Evolutionary conservation across 257 asterid species (phyloP).

Genomic region (Dorcoceras hygrometricum): DNA sequence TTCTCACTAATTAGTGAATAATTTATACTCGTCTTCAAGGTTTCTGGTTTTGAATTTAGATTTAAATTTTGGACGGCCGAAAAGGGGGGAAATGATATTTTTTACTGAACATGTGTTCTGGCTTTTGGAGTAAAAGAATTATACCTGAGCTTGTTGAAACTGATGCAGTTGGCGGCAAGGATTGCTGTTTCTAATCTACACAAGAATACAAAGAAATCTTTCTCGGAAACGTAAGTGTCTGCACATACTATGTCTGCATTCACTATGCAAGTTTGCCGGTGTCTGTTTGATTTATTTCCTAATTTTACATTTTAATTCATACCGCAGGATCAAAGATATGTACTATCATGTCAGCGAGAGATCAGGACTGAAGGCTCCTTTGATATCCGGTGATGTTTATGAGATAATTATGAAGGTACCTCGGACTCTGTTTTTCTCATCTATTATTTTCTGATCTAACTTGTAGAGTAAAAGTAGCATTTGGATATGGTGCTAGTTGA

Average conservation of each 20-base stretch:
- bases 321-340: slow-evolving; percentile 77
- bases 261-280: not conserved
- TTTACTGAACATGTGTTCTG: too few species aligned
- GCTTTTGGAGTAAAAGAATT: not conserved
- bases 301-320: not conserved
- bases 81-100: too few species aligned
- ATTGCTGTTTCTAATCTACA: slow-evolving; percentile 97
- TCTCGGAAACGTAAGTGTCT: slow-evolving; percentile 87
- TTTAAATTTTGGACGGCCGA: too few species aligned
- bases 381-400: slow-evolving; percentile 85
- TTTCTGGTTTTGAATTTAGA: not conserved
- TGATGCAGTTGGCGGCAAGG: slow-evolving; percentile 89
- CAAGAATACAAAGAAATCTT: slow-evolving; percentile 89
- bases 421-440: not conserved
- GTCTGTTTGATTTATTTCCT: not conserved
- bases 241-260: not conserved
- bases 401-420: slow-evolving; percentile 82
- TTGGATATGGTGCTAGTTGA: not conserved
- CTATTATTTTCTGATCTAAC: not conserved
- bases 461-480: not conserved
- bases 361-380: slow-evolving; percentile 73
- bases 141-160: not conserved
- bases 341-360: slow-evolving; percentile 74
- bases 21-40: not conserved
- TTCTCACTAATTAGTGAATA: not conserved